These are phyloP conservation scores for Haematococcus sp. DNA, from an alignment of 139 green algal genomes.

Conservation along the genomic window DNA sequence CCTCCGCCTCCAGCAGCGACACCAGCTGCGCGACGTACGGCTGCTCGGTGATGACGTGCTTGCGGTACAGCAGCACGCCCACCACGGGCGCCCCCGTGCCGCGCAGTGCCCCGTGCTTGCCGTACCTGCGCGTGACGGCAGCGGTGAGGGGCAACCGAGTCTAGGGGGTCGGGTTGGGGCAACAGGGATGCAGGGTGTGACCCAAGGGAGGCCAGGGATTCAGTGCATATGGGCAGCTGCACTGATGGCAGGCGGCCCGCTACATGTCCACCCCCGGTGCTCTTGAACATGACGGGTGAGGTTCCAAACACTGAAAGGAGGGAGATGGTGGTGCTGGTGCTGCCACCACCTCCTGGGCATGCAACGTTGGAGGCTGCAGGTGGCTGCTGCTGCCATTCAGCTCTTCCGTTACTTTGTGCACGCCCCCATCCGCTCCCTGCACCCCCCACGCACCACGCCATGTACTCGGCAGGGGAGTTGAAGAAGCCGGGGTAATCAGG, in stretches of 20 bases:
- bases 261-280: too few relatives aligned
- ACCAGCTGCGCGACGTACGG: conserved; percentile 81
- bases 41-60: conserved; percentile 95
- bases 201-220: too few relatives aligned
- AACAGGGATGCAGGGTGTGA: background rate
- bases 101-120: conserved; percentile 27
- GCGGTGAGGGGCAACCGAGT: background rate
- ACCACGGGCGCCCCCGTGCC: conserved; percentile 67
- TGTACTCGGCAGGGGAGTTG: conserved; percentile 69
- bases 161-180: background rate
- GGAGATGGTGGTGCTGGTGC: too few relatives aligned
- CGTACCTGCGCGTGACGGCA: conserved; percentile 18
- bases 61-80: conserved; percentile 95
- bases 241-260: too few relatives aligned
- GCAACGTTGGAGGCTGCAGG: too few relatives aligned
- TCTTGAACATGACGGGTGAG: too few relatives aligned
- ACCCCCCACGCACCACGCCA: conserved; percentile 62
- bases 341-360: too few relatives aligned
- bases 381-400: too few relatives aligned
- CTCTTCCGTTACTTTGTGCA: too few relatives aligned
- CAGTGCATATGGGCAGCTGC: too few relatives aligned
- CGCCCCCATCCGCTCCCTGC: too few relatives aligned
- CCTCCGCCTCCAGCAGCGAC: conserved; percentile 33
- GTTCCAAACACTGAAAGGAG: too few relatives aligned
- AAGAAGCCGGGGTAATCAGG: conserved; percentile 72